Base-by-base conservation (phyloP, 2,329 filamentous ascomycete species). In the Tolypocladium inflatum region DNA sequence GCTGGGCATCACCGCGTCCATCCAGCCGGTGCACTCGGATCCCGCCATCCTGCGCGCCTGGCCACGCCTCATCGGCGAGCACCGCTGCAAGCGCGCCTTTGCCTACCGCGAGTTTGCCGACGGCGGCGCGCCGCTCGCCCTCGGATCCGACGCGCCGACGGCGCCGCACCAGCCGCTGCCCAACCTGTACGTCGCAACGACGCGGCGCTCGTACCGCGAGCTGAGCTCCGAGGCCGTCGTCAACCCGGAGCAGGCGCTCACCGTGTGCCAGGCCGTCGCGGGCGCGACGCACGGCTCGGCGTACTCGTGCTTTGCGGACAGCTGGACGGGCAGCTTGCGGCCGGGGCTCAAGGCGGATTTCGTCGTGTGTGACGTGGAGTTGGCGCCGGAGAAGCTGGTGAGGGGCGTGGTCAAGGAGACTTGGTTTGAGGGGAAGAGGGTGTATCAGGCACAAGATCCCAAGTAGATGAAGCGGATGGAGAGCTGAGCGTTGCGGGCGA, bases 11-110 rank as follows among this genome's bases (percentile, higher is more conserved):
- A 84, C 80, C 1, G 81, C 82, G 0, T 82, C 79, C 1, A 75
- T 84, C 19, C 81, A 84, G 63, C 79, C 82, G 0, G 81, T 84
- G 0, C 82, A 85, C 61, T 75, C 80, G 1, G 82, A 84, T 59
- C 85, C 85, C 0, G 81, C 83, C 0, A 84, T 86, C 57, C 71
- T 87, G 3, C 73, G 78, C 35, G 83, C 82, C 0, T 88, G 85
- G 82, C 82, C 82, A 0, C 70, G 74, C 9, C 75, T 87, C 19
- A 70, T 88, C 4, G 84, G 82, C 1, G 66, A 70, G 13, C 70
- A 77, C 19, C 74, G 83, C 1, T 81, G 83, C 70, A 74, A 74
- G 55, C 75, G 83, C 17, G 83, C 83, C 0, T 88, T 87, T 64
- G 81, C 85, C 0, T 87, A 88, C 67, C 76, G 77, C 48, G 83